phyloP scores from a whole-genome alignment of 257 asterid genomes.

The Galeopsis tetrahit region DNA sequence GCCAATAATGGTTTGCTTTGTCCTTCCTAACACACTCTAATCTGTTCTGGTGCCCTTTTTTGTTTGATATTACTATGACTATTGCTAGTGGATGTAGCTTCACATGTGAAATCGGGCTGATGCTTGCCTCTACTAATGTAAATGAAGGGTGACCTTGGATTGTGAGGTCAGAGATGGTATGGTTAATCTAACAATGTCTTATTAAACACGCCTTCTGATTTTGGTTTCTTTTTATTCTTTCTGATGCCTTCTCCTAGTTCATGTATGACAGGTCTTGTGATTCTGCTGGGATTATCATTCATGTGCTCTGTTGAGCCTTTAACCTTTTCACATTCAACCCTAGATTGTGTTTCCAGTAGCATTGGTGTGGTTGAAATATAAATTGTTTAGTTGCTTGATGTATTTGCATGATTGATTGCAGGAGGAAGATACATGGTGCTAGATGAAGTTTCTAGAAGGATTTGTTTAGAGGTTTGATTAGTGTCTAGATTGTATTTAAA shows the following conservation, averaged over 20 bases:
- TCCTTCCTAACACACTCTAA: slow-evolving; percentile 38
- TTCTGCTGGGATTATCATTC: slow-evolving; percentile 43
- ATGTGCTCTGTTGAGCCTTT: slow-evolving; percentile 38
- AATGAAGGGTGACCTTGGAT: slow-evolving; percentile 51
- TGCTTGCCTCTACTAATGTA: slow-evolving; percentile 48
- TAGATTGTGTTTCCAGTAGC: slow-evolving; percentile 1
- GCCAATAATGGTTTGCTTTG: slow-evolving; percentile 27
- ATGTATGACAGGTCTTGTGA: slow-evolving; percentile 62
- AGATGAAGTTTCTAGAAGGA: slow-evolving; percentile 36
- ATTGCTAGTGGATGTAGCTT: slow-evolving; percentile 43
- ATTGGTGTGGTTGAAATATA: neutral
- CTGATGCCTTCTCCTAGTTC: slow-evolving; percentile 66
- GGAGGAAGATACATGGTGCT: slow-evolving; percentile 39
- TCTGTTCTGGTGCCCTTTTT: slow-evolving; percentile 24
- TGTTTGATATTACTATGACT: slow-evolving; percentile 30
- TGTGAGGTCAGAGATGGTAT: slow-evolving; percentile 57
- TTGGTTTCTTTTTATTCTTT: slow-evolving; percentile 31
- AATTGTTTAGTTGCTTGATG: slow-evolving; percentile 37
- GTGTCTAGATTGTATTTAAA: slow-evolving; percentile 32
- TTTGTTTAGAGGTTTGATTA: slow-evolving; percentile 26
- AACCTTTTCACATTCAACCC: neutral
- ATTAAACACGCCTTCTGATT: slow-evolving; percentile 25
- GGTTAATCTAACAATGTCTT: slow-evolving; percentile 33
- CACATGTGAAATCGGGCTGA: slow-evolving; percentile 46
- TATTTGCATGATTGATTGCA: slow-evolving; percentile 33